A percentile compares a stretch with the other conserved stretches of the same genome.
Evolutionary conservation across 176 grass and related monocot species (phyloP).

Genomic region (Hsuehochloa calcarea): DNA sequence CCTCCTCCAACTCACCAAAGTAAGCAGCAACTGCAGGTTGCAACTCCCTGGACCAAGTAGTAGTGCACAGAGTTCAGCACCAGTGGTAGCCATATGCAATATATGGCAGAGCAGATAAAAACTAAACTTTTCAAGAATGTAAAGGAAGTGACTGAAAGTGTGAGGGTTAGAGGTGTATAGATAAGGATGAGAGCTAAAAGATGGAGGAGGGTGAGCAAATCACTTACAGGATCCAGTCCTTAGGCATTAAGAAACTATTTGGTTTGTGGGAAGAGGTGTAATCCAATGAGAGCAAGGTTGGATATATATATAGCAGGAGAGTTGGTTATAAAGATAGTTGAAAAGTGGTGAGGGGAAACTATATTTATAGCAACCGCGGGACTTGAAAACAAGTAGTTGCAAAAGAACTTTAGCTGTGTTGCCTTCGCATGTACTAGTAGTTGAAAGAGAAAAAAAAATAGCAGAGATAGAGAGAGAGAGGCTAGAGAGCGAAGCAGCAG

Average conservation of each 20-base stretch:
- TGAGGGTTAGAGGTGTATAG: conserved; percentile 55
- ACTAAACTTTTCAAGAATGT: conserved; percentile 31
- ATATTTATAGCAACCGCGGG: conserved; percentile 48
- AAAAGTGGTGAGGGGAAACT: conserved; percentile 46
- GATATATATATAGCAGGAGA: conserved; percentile 37
- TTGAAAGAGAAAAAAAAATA: conserved; percentile 24
- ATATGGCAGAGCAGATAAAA: conserved; percentile 38
- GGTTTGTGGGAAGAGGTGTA: conserved; percentile 72
- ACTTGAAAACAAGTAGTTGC: conserved; percentile 42
- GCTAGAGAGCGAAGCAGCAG: conserved; percentile 29
- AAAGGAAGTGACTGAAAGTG: conserved; percentile 37
- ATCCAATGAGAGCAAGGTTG: conserved; percentile 49
- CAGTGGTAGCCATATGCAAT: conserved; percentile 34
- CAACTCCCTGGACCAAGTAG: conserved; percentile 53
- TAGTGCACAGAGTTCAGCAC: conserved; percentile 41
- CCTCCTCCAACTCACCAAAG: conserved; percentile 77
- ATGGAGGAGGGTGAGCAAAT: conserved; percentile 42
- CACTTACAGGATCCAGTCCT: conserved; percentile 52
- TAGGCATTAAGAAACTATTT: conserved; percentile 68
- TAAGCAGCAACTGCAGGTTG: conserved; percentile 50
- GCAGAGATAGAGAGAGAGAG: conserved; percentile 7
- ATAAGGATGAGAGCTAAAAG: conserved; percentile 59
- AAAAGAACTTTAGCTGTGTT: conserved; percentile 40
- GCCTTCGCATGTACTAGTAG: conserved; percentile 34
- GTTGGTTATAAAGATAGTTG: conserved; percentile 66